A percentile compares a stretch with the other conserved stretches of the same genome.
Evolutionary conservation across 139 green algal genomes (phyloP).

Genomic region (Picochlorum sp.): DNA sequence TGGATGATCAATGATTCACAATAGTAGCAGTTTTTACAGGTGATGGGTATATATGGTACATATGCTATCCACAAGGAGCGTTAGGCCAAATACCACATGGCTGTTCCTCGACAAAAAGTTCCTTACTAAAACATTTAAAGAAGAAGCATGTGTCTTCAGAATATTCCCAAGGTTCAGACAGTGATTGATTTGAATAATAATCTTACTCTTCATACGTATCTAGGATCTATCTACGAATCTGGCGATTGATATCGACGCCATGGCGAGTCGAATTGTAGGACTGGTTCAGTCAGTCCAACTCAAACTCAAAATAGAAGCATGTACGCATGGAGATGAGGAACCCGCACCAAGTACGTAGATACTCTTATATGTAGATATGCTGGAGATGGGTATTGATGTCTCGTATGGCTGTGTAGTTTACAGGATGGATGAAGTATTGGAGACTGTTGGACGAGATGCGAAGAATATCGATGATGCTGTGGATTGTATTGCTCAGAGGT

Average conservation of each 20-base stretch:
- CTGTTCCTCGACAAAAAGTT: no score
- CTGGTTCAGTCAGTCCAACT: slow-evolving; percentile 20
- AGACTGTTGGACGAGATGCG: slow-evolving; percentile 24
- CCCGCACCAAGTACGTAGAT: slow-evolving; percentile 35
- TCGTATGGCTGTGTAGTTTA: slow-evolving; percentile 47
- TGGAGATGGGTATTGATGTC: background rate
- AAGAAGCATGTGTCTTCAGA: no score
- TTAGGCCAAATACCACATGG: no score
- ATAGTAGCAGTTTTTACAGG: no score
- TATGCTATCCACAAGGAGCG: no score
- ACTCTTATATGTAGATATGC: background rate
- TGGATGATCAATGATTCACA: no score
- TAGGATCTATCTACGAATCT: no score
- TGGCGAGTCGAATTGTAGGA: background rate
- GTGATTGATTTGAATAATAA: no score
- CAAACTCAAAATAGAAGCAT: slow-evolving; percentile 41
- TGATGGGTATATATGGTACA: no score
- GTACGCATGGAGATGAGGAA: slow-evolving; percentile 43
- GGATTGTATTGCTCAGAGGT: slow-evolving; percentile 40
- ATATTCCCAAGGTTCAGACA: no score
- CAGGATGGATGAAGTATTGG: slow-evolving; percentile 64
- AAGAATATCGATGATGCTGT: slow-evolving; percentile 36
- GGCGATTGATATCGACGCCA: background rate
- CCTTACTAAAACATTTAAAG: no score
- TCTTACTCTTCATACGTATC: no score